Evolutionary conservation across 768 basidiomycete genomes (phyloP).

Genomic region (Chlorophyllum brunneum): DNA sequence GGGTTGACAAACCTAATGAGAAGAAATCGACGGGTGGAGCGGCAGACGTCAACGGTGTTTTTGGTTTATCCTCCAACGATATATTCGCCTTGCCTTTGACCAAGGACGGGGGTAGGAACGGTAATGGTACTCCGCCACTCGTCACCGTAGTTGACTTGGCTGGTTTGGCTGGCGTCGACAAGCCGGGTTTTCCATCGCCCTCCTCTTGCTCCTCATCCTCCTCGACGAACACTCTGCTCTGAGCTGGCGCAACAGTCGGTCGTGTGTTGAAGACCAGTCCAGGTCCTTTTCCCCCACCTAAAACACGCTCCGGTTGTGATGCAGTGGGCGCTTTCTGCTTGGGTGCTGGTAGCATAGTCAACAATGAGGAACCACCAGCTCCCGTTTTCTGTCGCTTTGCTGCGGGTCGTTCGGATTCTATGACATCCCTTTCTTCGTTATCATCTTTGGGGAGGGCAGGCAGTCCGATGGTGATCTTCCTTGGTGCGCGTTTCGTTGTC

Average conservation of each 20-base stretch:
- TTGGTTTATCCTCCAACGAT: conserved; percentile 41
- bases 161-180: conserved; percentile 19
- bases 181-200: conserved; percentile 16
- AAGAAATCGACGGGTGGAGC: conserved; percentile 60
- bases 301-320: conserved; percentile 45
- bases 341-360: conserved; percentile 75
- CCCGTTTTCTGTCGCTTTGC: conserved; percentile 58
- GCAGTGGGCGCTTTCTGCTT: conserved; percentile 49
- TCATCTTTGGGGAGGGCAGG: conserved; percentile 40
- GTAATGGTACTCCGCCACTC: conserved; percentile 24
- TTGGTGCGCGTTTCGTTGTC: conserved; percentile 32
- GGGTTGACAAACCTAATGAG: conserved; percentile 46
- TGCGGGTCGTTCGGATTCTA: conserved; percentile 40
- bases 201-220: neutral
- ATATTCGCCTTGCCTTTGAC: conserved; percentile 57
- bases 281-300: conserved; percentile 61
- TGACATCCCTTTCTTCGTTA: conserved; percentile 31
- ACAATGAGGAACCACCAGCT: conserved; percentile 58
- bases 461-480: conserved; percentile 60
- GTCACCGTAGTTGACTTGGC: conserved; percentile 5
- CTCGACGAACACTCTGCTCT: conserved; percentile 7
- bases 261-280: conserved; percentile 55
- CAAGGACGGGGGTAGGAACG: conserved; percentile 58
- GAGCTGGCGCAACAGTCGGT: conserved; percentile 8
- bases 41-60: conserved; percentile 12